Percentiles rank a stretch among this genome's conserved stretches.
Evolutionary conservation across 805 yeast genomes (phyloP).

Genomic region (Sugiyamaella lignohabitans): DNA sequence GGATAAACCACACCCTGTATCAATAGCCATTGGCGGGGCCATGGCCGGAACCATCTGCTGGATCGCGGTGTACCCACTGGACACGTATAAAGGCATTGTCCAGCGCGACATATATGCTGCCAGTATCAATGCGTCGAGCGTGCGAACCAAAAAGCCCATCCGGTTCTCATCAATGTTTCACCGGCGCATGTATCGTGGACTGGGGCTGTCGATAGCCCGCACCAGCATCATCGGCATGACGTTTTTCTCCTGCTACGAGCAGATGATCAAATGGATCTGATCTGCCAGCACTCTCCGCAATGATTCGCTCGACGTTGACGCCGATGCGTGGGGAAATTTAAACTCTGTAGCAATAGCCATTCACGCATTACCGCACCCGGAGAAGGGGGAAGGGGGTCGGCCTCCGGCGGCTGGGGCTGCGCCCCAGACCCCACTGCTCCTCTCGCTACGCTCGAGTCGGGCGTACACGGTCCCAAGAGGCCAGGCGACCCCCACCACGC

Average conservation of each 20-base stretch:
- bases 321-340: too few species aligned
- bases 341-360: too few species aligned
- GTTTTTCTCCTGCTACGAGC: slow-evolving; percentile 68
- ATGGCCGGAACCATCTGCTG: slow-evolving; percentile 69
- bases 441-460: too few species aligned
- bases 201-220: slow-evolving; percentile 67
- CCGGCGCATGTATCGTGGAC: slow-evolving; percentile 62
- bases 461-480: too few species aligned
- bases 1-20: slow-evolving; percentile 33
- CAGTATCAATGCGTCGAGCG: slow-evolving; percentile 30
- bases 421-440: too few species aligned
- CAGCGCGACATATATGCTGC: slow-evolving; percentile 70
- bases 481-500: too few species aligned
- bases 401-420: too few species aligned
- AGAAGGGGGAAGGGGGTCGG: too few species aligned
- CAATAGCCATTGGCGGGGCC: slow-evolving; percentile 70
- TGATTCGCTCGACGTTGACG: too few species aligned
- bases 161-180: slow-evolving; percentile 32
- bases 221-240: slow-evolving; percentile 69
- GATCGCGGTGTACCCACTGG: slow-evolving; percentile 72
- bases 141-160: slow-evolving; percentile 33
- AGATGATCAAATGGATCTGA: slow-evolving; percentile 31
- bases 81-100: slow-evolving; percentile 67
- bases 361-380: too few species aligned
- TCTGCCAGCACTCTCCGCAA: too few species aligned